A percentile compares a stretch with the other conserved stretches of the same genome.
phyloP scores from a whole-genome alignment of 306 rosid genomes.

The Coriaria nepalensis region DNA sequence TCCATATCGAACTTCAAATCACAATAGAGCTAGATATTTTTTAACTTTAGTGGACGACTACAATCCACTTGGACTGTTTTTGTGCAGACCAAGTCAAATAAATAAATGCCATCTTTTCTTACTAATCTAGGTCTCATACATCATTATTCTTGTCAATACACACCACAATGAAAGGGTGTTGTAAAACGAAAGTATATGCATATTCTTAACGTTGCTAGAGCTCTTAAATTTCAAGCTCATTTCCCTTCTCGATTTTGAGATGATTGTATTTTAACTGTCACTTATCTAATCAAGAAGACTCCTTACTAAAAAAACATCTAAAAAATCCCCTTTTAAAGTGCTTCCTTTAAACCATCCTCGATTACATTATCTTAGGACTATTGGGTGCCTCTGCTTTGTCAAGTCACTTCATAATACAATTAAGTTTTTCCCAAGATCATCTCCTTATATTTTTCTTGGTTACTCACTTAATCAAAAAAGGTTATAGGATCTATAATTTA shows the following conservation, averaged over 20 bases:
- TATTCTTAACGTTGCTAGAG: background rate
- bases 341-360: no score
- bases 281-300: background rate
- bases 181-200: background rate
- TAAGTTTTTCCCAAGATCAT: no score
- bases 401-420: no score
- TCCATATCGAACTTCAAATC: background rate
- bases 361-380: no score
- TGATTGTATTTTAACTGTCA: conserved; percentile 1
- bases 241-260: background rate
- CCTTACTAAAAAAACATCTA: no score
- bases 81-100: background rate
- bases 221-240: background rate
- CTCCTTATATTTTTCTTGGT: no score
- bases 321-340: no score
- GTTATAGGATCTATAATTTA: no score
- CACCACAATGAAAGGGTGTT: background rate
- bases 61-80: background rate
- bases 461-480: no score
- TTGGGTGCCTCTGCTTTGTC: no score
- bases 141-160: background rate
- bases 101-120: background rate
- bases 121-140: background rate
- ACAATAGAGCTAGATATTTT: background rate
- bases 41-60: background rate